Evolutionary conservation across 139 green algal genomes (phyloP).

Genomic region (Coelastrella sp.): DNA sequence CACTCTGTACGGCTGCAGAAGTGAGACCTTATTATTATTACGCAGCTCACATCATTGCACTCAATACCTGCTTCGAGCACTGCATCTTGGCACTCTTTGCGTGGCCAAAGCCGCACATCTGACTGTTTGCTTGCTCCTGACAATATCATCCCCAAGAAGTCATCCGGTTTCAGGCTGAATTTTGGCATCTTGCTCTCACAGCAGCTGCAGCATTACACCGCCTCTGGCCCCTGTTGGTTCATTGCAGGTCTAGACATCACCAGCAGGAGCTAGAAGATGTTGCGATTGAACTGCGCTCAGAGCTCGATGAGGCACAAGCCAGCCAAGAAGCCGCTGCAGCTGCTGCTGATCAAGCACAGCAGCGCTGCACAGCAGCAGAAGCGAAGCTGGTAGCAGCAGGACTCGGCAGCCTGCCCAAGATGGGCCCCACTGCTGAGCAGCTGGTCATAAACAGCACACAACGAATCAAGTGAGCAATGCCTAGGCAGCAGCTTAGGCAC

Average conservation of each 20-base stretch:
- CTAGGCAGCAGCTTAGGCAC: background rate
- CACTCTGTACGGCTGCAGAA: constrained; percentile 30
- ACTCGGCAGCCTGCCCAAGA: background rate
- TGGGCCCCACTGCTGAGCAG: constrained; percentile 40
- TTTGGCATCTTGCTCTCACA: no score
- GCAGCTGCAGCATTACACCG: no score
- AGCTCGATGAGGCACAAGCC: constrained; percentile 1
- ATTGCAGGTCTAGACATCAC: constrained; percentile 24
- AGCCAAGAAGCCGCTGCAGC: background rate
- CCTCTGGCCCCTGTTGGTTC: background rate
- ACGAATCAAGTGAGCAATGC: constrained; percentile 29
- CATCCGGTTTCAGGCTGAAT: no score
- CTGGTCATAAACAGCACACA: constrained; percentile 45
- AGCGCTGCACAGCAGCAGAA: constrained; percentile 17
- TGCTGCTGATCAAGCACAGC: background rate
- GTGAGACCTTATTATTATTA: background rate
- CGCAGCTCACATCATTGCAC: background rate
- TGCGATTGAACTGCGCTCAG: constrained; percentile 22
- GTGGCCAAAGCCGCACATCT: background rate
- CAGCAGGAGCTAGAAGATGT: constrained; percentile 44
- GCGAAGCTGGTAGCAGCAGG: constrained; percentile 33
- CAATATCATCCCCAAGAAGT: background rate
- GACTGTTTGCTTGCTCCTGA: background rate
- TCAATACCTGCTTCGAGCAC: background rate
- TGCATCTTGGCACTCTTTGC: background rate